phyloP scores from a whole-genome alignment of 345 rosid genomes.

The Mercurialis annua region DNA sequence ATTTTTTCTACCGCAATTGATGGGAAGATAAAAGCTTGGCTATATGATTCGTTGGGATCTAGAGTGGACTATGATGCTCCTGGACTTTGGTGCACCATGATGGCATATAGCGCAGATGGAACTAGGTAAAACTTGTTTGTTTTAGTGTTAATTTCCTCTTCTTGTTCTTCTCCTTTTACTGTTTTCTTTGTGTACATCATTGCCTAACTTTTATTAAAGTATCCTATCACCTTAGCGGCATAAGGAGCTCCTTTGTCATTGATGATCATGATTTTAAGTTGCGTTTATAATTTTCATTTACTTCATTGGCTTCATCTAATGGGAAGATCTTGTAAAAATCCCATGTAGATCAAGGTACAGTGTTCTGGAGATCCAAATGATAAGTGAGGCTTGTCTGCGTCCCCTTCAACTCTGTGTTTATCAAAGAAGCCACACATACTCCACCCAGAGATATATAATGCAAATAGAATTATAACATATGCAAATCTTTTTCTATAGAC shows the following conservation, averaged over 20 bases:
- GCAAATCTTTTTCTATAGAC: not conserved
- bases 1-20: slow-evolving; percentile 85
- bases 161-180: not conserved
- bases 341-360: not conserved
- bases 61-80: slow-evolving; percentile 93
- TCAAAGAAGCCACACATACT: too few species aligned
- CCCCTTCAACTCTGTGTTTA: not conserved
- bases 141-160: not conserved
- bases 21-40: slow-evolving; percentile 92
- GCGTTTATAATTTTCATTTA: not conserved
- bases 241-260: not conserved
- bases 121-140: slow-evolving; percentile 45
- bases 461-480: not conserved
- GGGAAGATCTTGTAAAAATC: not conserved
- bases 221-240: not conserved
- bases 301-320: not conserved
- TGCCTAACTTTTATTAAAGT: not conserved
- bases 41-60: slow-evolving; percentile 73
- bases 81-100: slow-evolving; percentile 67
- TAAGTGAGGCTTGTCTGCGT: not conserved
- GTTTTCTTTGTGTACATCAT: not conserved
- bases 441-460: not conserved
- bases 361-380: not conserved
- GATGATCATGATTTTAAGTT: not conserved
- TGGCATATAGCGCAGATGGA: slow-evolving; percentile 91